Conservation (phyloP, 441 rosid species). For the Arabidopsis hybrid region DNA sequence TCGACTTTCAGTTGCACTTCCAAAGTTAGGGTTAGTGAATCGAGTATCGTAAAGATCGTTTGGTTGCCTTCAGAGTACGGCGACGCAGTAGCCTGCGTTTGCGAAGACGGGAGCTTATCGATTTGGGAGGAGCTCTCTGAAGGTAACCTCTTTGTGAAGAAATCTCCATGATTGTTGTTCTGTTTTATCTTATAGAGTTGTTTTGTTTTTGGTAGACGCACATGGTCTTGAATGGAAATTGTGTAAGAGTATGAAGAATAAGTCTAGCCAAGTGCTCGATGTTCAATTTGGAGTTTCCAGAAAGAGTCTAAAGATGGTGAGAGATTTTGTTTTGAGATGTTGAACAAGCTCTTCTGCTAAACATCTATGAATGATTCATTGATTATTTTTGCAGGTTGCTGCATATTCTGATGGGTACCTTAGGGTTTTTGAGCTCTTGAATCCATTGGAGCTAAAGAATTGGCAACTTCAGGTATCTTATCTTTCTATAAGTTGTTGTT, state of each 20-base stretch:
- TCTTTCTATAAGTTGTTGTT: background rate
- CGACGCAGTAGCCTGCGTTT: constrained; percentile 78
- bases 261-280: constrained; percentile 62
- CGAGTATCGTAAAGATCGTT: constrained; percentile 61
- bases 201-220: constrained; percentile 48
- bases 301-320: constrained; percentile 82
- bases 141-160: constrained; percentile 48
- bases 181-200: background rate
- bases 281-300: constrained; percentile 69
- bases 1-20: constrained; percentile 43
- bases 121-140: constrained; percentile 79
- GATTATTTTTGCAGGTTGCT: constrained; percentile 55
- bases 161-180: constrained; percentile 10
- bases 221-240: constrained; percentile 67
- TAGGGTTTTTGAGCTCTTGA: constrained; percentile 75
- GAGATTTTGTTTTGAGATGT: constrained; percentile 40
- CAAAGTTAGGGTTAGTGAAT: constrained; percentile 52
- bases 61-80: constrained; percentile 90
- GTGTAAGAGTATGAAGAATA: constrained; percentile 59
- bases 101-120: constrained; percentile 63
- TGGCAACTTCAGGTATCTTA: constrained; percentile 89
- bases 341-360: too few species aligned
- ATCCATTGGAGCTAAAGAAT: constrained; percentile 74
- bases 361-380: background rate
- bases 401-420: constrained; percentile 82